phyloP scores from a whole-genome alignment of 2,329 filamentous ascomycete species.

The Tolypocladium amazonense region DNA sequence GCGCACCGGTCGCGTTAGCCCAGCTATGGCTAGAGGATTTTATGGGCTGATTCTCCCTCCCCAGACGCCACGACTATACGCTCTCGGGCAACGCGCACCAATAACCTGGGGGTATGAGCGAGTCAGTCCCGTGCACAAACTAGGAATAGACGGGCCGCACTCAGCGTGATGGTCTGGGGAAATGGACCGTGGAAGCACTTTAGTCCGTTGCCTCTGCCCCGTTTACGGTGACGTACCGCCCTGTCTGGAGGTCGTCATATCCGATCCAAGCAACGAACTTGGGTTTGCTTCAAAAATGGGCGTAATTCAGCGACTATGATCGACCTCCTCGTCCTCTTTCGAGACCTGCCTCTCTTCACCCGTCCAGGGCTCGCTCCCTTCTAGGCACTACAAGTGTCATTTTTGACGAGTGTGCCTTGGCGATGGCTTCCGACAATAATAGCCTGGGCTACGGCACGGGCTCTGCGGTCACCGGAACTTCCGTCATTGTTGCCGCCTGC shows the following conservation, averaged over 20 bases:
- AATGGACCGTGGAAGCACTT: neutral
- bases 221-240: neutral
- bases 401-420: neutral
- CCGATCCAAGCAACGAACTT: neutral
- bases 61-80: neutral
- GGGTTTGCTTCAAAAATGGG: neutral
- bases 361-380: neutral
- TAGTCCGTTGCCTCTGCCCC: neutral
- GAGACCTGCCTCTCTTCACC: neutral
- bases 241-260: neutral
- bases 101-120: neutral
- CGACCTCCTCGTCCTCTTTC: neutral
- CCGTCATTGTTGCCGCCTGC: neutral
- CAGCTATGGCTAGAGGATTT: neutral
- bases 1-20: neutral
- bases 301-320: neutral
- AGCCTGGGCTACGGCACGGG: neutral
- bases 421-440: neutral
- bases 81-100: neutral
- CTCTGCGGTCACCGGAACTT: neutral
- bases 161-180: neutral
- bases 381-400: neutral
- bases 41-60: neutral
- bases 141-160: neutral
- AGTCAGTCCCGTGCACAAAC: neutral